Evolutionary conservation across 1,284 basidiomycete genomes (phyloP), one percentile per base, ranked within the genome.

Genomic region (Puccinia sorghi): DNA sequence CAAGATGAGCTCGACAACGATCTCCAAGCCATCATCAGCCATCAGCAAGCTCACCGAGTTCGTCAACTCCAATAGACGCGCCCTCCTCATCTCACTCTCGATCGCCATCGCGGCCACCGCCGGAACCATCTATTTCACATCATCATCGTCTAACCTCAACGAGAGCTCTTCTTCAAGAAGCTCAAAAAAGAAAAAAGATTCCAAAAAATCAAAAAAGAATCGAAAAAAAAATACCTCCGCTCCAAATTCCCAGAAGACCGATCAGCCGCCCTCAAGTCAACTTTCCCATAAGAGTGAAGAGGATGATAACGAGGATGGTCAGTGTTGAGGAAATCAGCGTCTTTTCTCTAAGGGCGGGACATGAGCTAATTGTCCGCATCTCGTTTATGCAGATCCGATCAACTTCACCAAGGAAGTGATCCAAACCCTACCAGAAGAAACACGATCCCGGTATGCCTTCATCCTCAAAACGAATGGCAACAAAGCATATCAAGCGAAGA

Each of bases 391-490:
- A 77, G 74, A 77, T 77, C 74, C 64, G 9, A 56, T 67, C 37
- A 41, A 48, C 25, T 59, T 77, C n/a, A 43, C 74, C 3, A 78
- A 78, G 50, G 32, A 67, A 12, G 50, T 70, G 9, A 70, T 78
- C 48, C 43, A 78, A 41, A 41, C 13, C 27, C 37, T 71, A 22
- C 43, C 76, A 20, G 25, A 57, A 71, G 64, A 93, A 90, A 91
- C 93, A 84, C 90, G 93, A 70, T 87, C 89, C 80, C 88, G 88
- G 81, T 86, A 90, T 56, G 95, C 95, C 8, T 89, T 90, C 13
- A 86, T 89, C 13, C 90, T 96, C 84, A 99, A 99, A 86, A 88
- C 90, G 48, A 89, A 90, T 83, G 97, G 97, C 70, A 99, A 99
- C 86, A 88, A 89, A 80, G 90, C 93, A 27, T 99, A 98, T 87